Conservation (phyloP, 2,329 filamentous ascomycete species). For the Neonectria magnoliae region DNA sequence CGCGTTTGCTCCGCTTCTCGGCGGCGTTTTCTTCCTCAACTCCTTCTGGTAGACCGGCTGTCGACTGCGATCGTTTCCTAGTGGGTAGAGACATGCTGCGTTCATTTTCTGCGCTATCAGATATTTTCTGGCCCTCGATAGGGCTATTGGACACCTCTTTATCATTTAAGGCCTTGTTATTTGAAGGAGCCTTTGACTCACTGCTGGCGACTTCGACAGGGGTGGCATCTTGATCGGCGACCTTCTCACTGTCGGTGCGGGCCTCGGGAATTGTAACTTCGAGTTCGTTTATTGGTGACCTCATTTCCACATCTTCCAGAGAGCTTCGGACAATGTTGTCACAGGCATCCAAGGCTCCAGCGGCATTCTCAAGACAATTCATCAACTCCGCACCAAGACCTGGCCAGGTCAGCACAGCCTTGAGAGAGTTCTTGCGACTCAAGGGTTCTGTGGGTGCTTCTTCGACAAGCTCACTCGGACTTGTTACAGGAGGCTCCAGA, state of each 20-base stretch:
- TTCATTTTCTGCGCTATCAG: slow-evolving; percentile 46
- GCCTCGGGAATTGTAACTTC: slow-evolving; percentile 29
- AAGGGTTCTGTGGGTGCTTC: slow-evolving; percentile 29
- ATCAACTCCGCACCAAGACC: slow-evolving; percentile 48
- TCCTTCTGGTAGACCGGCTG: slow-evolving; percentile 65
- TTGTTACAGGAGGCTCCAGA: slow-evolving; percentile 46
- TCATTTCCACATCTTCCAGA: slow-evolving; percentile 40
- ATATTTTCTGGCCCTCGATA: slow-evolving; percentile 41
- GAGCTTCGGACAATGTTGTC: slow-evolving; percentile 41
- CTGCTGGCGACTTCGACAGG: slow-evolving; percentile 4
- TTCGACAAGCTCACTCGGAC: slow-evolving; percentile 24
- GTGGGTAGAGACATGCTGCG: slow-evolving; percentile 54
- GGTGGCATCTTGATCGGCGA: slow-evolving; percentile 9
- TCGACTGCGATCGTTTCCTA: slow-evolving; percentile 71
- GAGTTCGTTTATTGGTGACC: slow-evolving; percentile 28
- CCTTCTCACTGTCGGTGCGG: slow-evolving; percentile 20
- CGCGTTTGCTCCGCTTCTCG: slow-evolving; percentile 73
- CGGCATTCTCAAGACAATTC: slow-evolving; percentile 44
- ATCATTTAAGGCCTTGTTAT: slow-evolving; percentile 31
- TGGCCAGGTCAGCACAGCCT: slow-evolving; percentile 45
- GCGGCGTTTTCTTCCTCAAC: slow-evolving; percentile 66
- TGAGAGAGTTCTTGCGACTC: slow-evolving; percentile 21
- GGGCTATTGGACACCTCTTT: slow-evolving; percentile 35
- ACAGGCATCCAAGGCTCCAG: slow-evolving; percentile 44
- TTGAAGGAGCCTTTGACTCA: slow-evolving; percentile 19